Base-by-base conservation (phyloP, 805 yeast species). In the Lipomyces spencermartinsiae region DNA sequence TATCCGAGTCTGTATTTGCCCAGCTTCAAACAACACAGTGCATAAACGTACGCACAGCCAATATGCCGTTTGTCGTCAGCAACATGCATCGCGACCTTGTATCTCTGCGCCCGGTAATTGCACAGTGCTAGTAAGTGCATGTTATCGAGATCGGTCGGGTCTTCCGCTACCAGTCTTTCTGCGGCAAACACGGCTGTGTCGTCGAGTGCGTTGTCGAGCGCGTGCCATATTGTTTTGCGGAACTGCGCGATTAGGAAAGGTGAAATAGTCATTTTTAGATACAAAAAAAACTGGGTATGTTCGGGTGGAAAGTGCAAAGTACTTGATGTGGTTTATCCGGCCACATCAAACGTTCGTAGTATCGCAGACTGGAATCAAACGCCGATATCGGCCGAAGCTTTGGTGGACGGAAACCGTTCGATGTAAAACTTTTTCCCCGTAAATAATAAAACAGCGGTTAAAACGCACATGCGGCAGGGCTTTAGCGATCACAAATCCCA, bases 171-270 rank as follows among this genome's bases (percentile, higher is more conserved):
- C 29, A 92, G 81, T 71, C 97, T 82, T 77, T 95, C 98, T 19
- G 93, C 87, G 4, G 94, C 88, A 79, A 95, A 92, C 75, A 89
- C 93, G 1, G 98, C 98, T 34, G 93, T 90, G 14, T 82, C 79
- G 58, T 85, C 80, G 68, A 90, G 83, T 75, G 88, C 92, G 67
- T 86, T 85, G 73, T 92, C 97, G 53, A 92, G 78, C 12, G 89
- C 85, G 74, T 91, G 90, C 76, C 91, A 80, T n/a, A 90, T 83
- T 1, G 84, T 57, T 39, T 59, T 46, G 46, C 71, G 69, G 79
- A 10, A 89, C 83, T 64, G 90, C 81, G 59, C 43, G 34, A 7
- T 12, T 25, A 53, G 56, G 35, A 53, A 53, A 31, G 56, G 34
- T 25, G 56, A 25, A 19, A 31, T 53, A 7, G 56, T 12, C 56